Percentiles rank a stretch among this genome's conserved stretches.
Evolutionary conservation across 805 yeast species (phyloP).

Genomic region (Lipomyces sp.): DNA sequence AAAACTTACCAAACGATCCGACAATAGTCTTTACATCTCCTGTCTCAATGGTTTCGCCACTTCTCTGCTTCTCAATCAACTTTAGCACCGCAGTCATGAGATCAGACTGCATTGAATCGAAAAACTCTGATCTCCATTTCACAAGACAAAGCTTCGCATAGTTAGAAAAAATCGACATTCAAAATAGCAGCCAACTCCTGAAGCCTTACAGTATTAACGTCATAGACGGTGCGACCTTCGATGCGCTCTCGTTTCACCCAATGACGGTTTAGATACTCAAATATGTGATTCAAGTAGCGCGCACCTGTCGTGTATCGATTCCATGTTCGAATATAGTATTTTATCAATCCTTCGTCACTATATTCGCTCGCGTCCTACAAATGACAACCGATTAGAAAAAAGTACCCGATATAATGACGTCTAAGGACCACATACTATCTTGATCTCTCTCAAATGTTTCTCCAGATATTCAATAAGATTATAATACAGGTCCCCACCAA

Average conservation of each 20-base stretch:
- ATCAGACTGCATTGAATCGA: slow-evolving; percentile 56
- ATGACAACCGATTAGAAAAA: neutral
- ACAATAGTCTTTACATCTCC: slow-evolving; percentile 67
- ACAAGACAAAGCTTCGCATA: slow-evolving; percentile 56
- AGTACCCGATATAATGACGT: neutral
- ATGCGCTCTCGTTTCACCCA: slow-evolving; percentile 97
- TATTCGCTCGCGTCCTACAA: slow-evolving; percentile 44
- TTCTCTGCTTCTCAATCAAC: slow-evolving; percentile 73
- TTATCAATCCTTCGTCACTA: slow-evolving; percentile 65
- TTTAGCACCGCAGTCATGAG: slow-evolving; percentile 70
- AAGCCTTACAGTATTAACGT: slow-evolving; percentile 65
- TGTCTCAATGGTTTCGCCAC: slow-evolving; percentile 69
- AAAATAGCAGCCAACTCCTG: neutral
- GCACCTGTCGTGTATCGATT: slow-evolving; percentile 87
- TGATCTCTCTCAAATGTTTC: slow-evolving; percentile 43
- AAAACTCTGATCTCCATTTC: slow-evolving; percentile 84
- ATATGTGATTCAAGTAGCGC: slow-evolving; percentile 83
- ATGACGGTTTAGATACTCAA: slow-evolving; percentile 92
- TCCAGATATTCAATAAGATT: slow-evolving; percentile 65
- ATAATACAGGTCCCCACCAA: slow-evolving; percentile 85
- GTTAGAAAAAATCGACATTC: neutral
- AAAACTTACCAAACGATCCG: slow-evolving; percentile 54
- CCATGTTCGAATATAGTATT: slow-evolving; percentile 86
- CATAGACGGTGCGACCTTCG: slow-evolving; percentile 88
- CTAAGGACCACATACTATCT: slow-evolving; percentile 22